Evolutionary conservation across 2,329 filamentous ascomycete genomes (phyloP).

Genomic region (Chrysosphaeria jannelii): DNA sequence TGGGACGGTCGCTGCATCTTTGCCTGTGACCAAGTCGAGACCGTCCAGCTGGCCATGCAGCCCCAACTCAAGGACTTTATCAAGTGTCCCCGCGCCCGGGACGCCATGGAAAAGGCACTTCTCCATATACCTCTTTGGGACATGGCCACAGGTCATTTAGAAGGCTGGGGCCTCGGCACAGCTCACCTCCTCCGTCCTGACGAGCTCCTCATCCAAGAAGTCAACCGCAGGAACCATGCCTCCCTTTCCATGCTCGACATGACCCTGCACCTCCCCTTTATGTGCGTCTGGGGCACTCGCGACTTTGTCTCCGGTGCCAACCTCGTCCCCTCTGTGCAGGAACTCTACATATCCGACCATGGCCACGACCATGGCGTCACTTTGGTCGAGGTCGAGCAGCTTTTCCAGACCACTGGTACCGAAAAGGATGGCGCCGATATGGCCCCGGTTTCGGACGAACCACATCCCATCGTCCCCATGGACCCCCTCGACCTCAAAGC

Average conservation of each 20-base stretch:
- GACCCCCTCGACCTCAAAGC: no score
- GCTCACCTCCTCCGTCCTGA: conserved; percentile 22
- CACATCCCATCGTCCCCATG: no score
- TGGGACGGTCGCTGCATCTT: no score
- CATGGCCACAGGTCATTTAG: conserved; percentile 20
- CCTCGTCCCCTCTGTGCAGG: conserved; percentile 9
- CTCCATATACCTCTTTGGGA: conserved; percentile 20
- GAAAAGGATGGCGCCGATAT: background rate
- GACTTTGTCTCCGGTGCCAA: conserved; percentile 17
- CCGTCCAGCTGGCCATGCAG: background rate
- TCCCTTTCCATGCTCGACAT: conserved; percentile 18
- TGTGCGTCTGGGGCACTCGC: conserved; percentile 32
- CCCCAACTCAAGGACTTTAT: no score
- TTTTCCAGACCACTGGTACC: background rate
- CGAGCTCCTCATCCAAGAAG: conserved; percentile 25
- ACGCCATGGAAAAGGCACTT: conserved; percentile 7
- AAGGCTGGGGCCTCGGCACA: conserved; percentile 22
- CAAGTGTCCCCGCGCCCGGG: no score
- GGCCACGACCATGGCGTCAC: no score
- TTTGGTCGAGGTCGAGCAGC: background rate
- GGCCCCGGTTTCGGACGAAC: no score
- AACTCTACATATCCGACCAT: conserved; percentile 21
- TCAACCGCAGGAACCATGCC: conserved; percentile 11
- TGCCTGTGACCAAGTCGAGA: no score
- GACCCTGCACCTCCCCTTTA: conserved; percentile 15